Percentiles rank a stretch among this genome's conserved stretches.
Evolutionary conservation across 345 rosid species (phyloP).

Genomic region (Sapria himalayana): DNA sequence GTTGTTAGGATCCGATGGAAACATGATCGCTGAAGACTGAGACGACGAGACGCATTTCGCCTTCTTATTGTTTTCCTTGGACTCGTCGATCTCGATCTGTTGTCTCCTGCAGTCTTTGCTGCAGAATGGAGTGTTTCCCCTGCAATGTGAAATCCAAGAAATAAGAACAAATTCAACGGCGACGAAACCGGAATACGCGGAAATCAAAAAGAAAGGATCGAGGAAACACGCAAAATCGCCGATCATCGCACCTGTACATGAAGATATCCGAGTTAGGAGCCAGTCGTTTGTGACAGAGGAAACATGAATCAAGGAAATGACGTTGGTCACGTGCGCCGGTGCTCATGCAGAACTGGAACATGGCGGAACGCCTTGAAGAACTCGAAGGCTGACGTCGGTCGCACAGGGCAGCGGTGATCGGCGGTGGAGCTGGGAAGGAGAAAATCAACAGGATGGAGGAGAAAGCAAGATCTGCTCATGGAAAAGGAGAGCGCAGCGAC

Average conservation of each 20-base stretch:
- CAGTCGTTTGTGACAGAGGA: slow-evolving; percentile 47
- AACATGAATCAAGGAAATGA: slow-evolving; percentile 58
- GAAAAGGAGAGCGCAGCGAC: neutral
- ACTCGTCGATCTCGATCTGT: slow-evolving; percentile 52
- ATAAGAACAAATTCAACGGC: neutral
- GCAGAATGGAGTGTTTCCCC: slow-evolving; percentile 48
- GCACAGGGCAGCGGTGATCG: neutral
- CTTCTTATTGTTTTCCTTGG: slow-evolving; percentile 26
- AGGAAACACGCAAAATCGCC: neutral
- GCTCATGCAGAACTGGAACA: slow-evolving; percentile 13
- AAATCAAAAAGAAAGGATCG: neutral
- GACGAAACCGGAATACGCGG: neutral
- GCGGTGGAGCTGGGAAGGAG: neutral
- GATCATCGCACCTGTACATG: slow-evolving; percentile 61
- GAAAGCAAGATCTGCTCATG: neutral
- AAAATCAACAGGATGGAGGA: neutral
- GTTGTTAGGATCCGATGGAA: no score
- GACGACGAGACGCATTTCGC: slow-evolving; percentile 15
- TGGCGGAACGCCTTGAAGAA: slow-evolving; percentile 17
- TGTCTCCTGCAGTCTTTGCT: slow-evolving; percentile 44
- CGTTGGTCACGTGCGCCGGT: no score
- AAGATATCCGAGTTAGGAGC: slow-evolving; percentile 48
- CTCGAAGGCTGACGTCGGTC: slow-evolving; percentile 9
- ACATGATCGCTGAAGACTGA: no score
- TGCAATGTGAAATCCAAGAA: slow-evolving; percentile 9